These are phyloP conservation scores for Phalaenopsis equestris DNA, from an alignment of 106 monocot species.

Conservation along the genomic window DNA sequence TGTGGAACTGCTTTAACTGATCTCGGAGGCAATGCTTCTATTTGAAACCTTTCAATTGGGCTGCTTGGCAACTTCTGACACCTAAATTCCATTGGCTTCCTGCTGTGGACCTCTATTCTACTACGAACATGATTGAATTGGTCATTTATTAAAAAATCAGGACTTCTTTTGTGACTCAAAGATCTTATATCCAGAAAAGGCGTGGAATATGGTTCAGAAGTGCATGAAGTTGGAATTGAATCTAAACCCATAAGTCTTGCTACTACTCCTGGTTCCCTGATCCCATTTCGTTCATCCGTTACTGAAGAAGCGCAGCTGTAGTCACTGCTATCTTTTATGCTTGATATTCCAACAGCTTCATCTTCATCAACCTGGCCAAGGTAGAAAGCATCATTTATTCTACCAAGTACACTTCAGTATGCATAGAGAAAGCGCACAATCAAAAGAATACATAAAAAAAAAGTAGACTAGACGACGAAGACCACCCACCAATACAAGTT, in stretches of 20 bases:
- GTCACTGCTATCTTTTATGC: conserved; percentile 61
- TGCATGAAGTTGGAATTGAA: conserved; percentile 52
- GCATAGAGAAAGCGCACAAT: background rate
- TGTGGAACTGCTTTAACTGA: conserved; percentile 43
- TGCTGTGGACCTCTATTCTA: conserved; percentile 30
- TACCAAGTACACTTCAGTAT: background rate
- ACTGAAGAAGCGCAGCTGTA: conserved; percentile 91
- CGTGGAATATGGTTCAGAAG: conserved; percentile 53
- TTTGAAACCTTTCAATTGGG: conserved; percentile 79
- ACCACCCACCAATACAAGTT: conserved; percentile 44
- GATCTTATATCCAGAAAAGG: conserved; percentile 43
- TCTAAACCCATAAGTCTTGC: conserved; percentile 95
- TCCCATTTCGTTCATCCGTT: conserved; percentile 63
- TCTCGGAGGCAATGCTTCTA: conserved; percentile 51
- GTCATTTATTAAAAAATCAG: conserved; percentile 25
- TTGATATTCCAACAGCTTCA: conserved; percentile 37
- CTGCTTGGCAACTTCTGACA: conserved; percentile 75
- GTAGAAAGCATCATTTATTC: background rate
- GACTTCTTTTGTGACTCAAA: conserved; percentile 35
- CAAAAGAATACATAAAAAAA: background rate
- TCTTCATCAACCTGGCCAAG: conserved; percentile 52
- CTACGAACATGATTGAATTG: conserved; percentile 14
- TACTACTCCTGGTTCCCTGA: conserved; percentile 73
- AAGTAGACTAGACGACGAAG: background rate
- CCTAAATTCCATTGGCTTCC: conserved; percentile 35